Conservation (phyloP, 2,329 filamentous ascomycete genomes). For the Bimuria novae-zelandiae region DNA sequence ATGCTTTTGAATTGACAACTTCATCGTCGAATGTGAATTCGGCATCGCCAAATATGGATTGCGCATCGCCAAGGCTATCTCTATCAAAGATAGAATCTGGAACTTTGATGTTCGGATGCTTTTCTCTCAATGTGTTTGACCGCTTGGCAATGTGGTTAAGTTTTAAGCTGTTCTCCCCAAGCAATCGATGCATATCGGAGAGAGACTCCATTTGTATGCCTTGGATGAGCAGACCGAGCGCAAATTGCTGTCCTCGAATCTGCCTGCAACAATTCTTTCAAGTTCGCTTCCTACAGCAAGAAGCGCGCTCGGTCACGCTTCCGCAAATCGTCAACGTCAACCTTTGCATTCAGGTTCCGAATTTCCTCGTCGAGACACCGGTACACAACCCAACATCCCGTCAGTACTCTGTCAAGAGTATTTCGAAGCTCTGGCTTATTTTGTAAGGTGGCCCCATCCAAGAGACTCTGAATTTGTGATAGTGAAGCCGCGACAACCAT, state of each 20-base stretch:
- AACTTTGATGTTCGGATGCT: conserved; percentile 34
- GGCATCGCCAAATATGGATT: conserved; percentile 24
- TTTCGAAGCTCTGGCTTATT: conserved; percentile 36
- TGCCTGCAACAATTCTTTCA: conserved; percentile 41
- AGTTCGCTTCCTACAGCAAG: conserved; percentile 40
- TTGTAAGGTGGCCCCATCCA: conserved; percentile 32
- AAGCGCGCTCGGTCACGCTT: conserved; percentile 34
- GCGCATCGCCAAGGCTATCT: conserved; percentile 17
- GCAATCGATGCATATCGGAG: conserved; percentile 35
- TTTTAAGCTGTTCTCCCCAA: conserved; percentile 34
- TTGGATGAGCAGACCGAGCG: conserved; percentile 39
- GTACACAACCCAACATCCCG: conserved; percentile 40
- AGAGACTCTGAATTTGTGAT: conserved; percentile 35
- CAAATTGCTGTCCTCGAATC: conserved; percentile 41
- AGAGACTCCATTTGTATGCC: conserved; percentile 44
- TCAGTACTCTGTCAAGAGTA: conserved; percentile 39
- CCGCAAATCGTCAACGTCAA: conserved; percentile 25
- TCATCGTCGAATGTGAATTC: conserved; percentile 42
- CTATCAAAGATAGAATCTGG: conserved; percentile 32
- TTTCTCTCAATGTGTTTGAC: conserved; percentile 30
- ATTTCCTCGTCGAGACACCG: conserved; percentile 41
- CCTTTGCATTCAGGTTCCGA: conserved; percentile 25
- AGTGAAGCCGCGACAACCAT: conserved; percentile 41
- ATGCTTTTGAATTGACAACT: conserved; percentile 38
- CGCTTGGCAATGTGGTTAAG: conserved; percentile 33